phyloP scores from a whole-genome alignment of 148 eudicot genomes.

The Cornus suecica region DNA sequence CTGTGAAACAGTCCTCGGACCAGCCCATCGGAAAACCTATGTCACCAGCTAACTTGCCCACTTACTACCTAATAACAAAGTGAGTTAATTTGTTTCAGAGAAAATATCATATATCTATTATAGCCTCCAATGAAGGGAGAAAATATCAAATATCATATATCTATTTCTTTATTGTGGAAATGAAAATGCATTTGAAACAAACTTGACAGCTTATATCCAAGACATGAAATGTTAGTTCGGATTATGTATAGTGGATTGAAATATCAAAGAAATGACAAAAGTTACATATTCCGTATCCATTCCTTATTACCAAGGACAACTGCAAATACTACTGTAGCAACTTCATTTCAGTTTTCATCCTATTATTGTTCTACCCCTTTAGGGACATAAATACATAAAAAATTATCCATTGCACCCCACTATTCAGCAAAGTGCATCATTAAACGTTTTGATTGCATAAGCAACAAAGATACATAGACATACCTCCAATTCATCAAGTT shows the following conservation, averaged over 20 bases:
- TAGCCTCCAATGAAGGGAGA: no score
- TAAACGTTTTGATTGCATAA: not conserved
- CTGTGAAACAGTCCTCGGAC: no score
- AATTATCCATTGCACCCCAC: not conserved
- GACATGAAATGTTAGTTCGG: not conserved
- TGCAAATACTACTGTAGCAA: not conserved
- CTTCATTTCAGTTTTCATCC: not conserved
- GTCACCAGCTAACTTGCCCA: no score
- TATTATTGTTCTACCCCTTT: not conserved
- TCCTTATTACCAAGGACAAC: not conserved
- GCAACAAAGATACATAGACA: slow-evolving; percentile 3
- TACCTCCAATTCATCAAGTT: slow-evolving; percentile 62
- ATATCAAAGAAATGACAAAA: not conserved
- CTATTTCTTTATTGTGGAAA: no score
- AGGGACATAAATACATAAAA: not conserved
- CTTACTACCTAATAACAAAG: no score
- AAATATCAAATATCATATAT: no score
- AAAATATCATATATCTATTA: no score
- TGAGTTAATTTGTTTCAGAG: no score
- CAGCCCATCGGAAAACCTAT: no score
- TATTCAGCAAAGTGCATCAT: not conserved
- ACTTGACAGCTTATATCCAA: not conserved
- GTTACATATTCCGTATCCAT: not conserved
- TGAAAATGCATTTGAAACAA: no score
- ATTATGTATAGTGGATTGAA: not conserved